Base-by-base conservation (phyloP, 2,329 filamentous ascomycete species). In the Aspergillus tanneri region DNA sequence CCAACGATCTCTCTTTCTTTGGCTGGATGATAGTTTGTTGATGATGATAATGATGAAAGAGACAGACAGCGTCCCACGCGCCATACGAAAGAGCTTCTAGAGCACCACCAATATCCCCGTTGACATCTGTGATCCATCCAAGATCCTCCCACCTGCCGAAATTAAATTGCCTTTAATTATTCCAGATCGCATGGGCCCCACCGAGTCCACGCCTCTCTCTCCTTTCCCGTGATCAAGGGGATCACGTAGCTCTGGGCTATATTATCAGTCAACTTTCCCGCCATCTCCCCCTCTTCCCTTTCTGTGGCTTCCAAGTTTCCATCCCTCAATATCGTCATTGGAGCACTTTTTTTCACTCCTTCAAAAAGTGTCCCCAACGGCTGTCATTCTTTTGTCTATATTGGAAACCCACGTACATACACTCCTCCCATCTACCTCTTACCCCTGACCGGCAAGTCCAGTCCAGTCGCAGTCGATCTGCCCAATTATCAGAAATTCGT, bases 381-480 rank as follows among this genome's bases (percentile, higher is more conserved):
- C 60, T 62, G 65, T 65, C 65, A 63, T 56, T 68, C 65, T 34
- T 65, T 68, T 62, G 46, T 49, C 46, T 35, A 50, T 49, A 53
- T 43, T 44, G 51, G 48, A 49, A 52, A 36, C 46, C 49, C 32
- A 27, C 54, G 46, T 55, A 56, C 41, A 50, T 46, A 53, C 43
- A 19, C 38, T 28, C 39, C 41, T 40, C 35, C 40, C 28, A 14
- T 32, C 23, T 35, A 41, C 27, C 19, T 6, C 30, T 18, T 39
- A 7, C 30, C 25, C 32, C 28, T 43, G 38, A 32, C 41, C 34
- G 19, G 14, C 39, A 19, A 38, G 36, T 56, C 50, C 49, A 50
- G 42, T 56, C 50, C 49, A 50, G 42, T 52, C 46, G 58, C 65
- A 67, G 65, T 67, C 59, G 66, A 68, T 64, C 67, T 70, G 67